These are phyloP conservation scores for Cajanus cajan DNA, from an alignment of 306 rosid species.

Conservation along the genomic window DNA sequence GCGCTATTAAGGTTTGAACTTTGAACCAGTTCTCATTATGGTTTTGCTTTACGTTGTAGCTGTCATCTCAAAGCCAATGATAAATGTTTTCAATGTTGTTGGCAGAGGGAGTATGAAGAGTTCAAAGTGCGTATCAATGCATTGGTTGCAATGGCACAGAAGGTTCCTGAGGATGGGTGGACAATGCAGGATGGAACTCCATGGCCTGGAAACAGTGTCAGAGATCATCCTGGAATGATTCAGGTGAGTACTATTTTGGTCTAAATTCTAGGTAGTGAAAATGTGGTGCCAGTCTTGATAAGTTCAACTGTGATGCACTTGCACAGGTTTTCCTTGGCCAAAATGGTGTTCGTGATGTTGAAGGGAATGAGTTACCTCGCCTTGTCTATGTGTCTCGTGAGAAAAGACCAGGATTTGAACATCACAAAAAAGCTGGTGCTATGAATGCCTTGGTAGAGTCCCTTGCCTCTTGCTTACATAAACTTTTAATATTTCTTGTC, in stretches of 20 bases:
- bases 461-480: neutral
- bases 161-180: constrained; percentile 98
- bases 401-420: constrained; percentile 92
- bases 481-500: neutral
- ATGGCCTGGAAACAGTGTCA: constrained; percentile 92
- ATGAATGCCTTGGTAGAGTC: constrained; percentile 78
- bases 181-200: constrained; percentile 98
- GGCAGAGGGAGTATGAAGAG: constrained; percentile 90
- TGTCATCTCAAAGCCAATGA: constrained; percentile 7
- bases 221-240: constrained; percentile 98
- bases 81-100: constrained; percentile 27
- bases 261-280: neutral
- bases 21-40: neutral
- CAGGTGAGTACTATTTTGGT: constrained; percentile 50
- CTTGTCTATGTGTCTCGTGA: constrained; percentile 92
- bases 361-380: constrained; percentile 82
- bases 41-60: neutral
- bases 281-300: neutral
- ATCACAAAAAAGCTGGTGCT: constrained; percentile 95
- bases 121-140: constrained; percentile 84
- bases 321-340: constrained; percentile 92
- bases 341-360: constrained; percentile 80
- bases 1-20: constrained; percentile 76
- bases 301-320: constrained; percentile 10
- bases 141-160: constrained; percentile 77